Evolutionary conservation across 164 flowering plant genomes (phyloP), one percentile per base, ranked within the genome.

Genomic region (grape (Vitis vinifera)): DNA sequence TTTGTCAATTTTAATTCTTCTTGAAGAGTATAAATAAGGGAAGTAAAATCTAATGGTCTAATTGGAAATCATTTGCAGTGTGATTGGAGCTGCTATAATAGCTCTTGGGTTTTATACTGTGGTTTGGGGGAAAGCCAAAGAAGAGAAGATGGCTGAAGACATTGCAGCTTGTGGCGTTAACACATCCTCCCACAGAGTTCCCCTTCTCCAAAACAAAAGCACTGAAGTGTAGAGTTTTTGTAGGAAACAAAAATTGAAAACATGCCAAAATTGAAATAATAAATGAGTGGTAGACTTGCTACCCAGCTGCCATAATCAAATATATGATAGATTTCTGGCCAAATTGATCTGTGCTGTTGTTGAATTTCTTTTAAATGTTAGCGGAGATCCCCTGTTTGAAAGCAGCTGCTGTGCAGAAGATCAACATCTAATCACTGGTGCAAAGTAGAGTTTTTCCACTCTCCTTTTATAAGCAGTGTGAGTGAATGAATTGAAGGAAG

Each of bases 51-150:
- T 12, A 5, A 14, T 31, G 30, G 17, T 23, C n/a, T 17, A 47
- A 44, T 31, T 12, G 5, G 5, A 7, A 44, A 29, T 31, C 8
- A 10, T 49, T 65, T 63, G 75, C 78, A 81, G 84, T 66, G 74
- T 74, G 11, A 63, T 81, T 65, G 82, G 84, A 67, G 76, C 78
- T 10, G 52, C 52, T 14, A 69, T 79, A 1, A 79, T 81, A 19
- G 63, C 74, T 6, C 10, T 76, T 55, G 84, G 84, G n/a, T 78
- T 81, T 47, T 81, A 81, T 58, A 44, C 68, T 51, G 78, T 72
- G 51, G 74, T 75, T 52, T 82, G 83, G 81, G 83, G 79, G 47
- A 72, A 75, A 65, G 68, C 68, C 9, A 75, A 76, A 51, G 84
- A 78, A 29, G 16, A 67, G 14, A 51, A 51, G 0, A 2, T 27